Base-by-base conservation (phyloP, 371 early-diverging fungal species). In the Syncephalastrum contaminatum region DNA sequence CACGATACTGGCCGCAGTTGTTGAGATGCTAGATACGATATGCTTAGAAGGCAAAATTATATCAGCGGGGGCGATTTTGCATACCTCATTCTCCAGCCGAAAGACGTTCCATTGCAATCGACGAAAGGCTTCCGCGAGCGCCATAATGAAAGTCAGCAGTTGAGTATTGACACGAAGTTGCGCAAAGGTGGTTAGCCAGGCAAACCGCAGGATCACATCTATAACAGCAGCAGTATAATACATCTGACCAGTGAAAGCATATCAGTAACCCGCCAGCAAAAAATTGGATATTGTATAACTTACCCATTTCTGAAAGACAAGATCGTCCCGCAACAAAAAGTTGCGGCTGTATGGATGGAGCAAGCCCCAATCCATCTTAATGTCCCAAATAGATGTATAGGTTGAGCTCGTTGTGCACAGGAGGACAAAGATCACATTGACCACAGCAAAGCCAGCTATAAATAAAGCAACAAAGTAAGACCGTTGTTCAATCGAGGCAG, bases 351-450 rank as follows among this genome's bases (percentile, higher is more conserved):
- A 63, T 27, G 67, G 63, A 44, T 87, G 80, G 25, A 88, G 68
- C 21, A 95, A 66, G 3, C 92, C 89, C 95, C 95, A 95, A 73
- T 95, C 96, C 88, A 92, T 91, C 46, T 82, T 78, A 10, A 94
- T 63, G 53, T 95, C 96, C 96, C 95, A 95, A 14, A 62, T 51
- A 13, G 80, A 82, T 5, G 92, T 80, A 63, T 86, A 90, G 30
- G 66, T 51, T 16, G 88, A 82, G 41, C 82, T 81, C 51, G 84
- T 49, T 2, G 81, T 53, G 36, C 85, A 86, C 13, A 85, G 54
- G 16, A 82, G 50, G 13, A 88, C 70, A 75, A 75, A 89, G 10
- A 81, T 30, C 20, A 66, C 53, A 22, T 62, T 30, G 36, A 30
- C 61, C 60, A 63, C 68, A 43, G 56, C 54, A 22, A 36, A 51